Conservation (phyloP, 345 rosid species). For the Lumnitzera racemosa region DNA sequence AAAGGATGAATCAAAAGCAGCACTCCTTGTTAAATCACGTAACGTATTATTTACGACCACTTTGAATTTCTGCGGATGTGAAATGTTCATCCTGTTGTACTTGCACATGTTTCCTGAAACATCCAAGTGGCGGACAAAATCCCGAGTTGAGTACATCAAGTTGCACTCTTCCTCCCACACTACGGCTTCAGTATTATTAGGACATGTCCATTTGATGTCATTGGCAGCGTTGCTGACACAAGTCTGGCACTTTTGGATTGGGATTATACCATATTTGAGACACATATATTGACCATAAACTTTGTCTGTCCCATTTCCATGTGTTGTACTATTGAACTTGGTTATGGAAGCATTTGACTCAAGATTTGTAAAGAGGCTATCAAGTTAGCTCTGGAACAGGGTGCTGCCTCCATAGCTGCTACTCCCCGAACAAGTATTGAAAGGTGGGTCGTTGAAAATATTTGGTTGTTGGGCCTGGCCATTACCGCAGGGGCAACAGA, state of each 20-base stretch:
- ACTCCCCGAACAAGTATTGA: slow-evolving; percentile 2
- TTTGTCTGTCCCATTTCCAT: slow-evolving; percentile 10
- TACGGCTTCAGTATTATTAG: slow-evolving; percentile 14
- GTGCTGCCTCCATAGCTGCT: background rate
- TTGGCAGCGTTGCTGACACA: slow-evolving; percentile 14
- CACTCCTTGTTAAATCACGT: slow-evolving; percentile 10
- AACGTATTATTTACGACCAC: slow-evolving; percentile 18
- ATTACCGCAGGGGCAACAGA: too few species aligned
- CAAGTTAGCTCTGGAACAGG: slow-evolving; percentile 5
- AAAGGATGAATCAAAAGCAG: slow-evolving; percentile 10
- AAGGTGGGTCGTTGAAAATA: slow-evolving; percentile 5
- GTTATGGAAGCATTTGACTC: slow-evolving; percentile 13
- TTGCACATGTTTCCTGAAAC: slow-evolving; percentile 12
- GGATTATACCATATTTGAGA: slow-evolving; percentile 14
- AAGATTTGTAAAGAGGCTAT: background rate
- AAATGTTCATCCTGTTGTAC: slow-evolving; percentile 10
- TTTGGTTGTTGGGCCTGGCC: too few species aligned
- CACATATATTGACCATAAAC: slow-evolving; percentile 33
- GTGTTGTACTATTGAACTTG: slow-evolving; percentile 5
- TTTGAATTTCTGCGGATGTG: slow-evolving; percentile 15
- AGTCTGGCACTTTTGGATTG: slow-evolving; percentile 6
- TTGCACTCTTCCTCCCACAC: slow-evolving; percentile 35
- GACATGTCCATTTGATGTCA: slow-evolving; percentile 16
- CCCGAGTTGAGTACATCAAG: slow-evolving; percentile 19
- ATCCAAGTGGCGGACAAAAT: slow-evolving; percentile 24